These are phyloP conservation scores for Thalassiosira profunda DNA, from an alignment of 108 stramenopile genomes.

Conservation along the genomic window DNA sequence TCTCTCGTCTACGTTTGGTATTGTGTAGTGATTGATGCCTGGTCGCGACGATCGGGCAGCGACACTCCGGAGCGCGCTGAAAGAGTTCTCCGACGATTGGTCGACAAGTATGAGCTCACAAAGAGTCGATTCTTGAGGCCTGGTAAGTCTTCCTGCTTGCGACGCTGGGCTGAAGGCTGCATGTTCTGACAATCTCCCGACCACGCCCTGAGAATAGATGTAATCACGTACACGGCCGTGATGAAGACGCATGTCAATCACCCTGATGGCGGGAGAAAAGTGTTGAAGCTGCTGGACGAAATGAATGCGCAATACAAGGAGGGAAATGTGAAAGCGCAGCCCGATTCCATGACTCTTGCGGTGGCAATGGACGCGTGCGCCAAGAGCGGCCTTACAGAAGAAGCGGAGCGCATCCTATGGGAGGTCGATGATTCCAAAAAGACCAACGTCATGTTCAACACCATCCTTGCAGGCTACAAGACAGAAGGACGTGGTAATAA, in stretches of 20 bases:
- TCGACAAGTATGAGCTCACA: constrained; percentile 23
- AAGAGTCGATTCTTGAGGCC: constrained; percentile 24
- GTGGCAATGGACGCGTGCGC: constrained; percentile 48
- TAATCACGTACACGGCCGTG: constrained; percentile 45
- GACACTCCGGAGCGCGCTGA: constrained; percentile 36
- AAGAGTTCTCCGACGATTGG: constrained; percentile 34
- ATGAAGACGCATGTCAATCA: constrained; percentile 44
- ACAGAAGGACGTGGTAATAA: constrained; percentile 33
- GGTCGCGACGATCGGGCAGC: constrained; percentile 41
- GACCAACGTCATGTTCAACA: constrained; percentile 37
- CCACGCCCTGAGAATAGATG: constrained; percentile 1
- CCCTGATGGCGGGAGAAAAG: constrained; percentile 38
- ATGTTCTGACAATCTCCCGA: not conserved
- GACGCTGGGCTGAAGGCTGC: too few species aligned
- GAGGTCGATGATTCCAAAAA: constrained; percentile 34
- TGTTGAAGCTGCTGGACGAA: constrained; percentile 31
- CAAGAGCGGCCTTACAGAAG: constrained; percentile 30
- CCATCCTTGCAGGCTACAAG: constrained; percentile 38
- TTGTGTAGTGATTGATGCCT: constrained; percentile 40
- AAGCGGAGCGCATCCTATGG: constrained; percentile 26
- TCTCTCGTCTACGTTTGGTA: not conserved
- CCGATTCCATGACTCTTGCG: constrained; percentile 33
- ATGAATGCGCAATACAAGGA: constrained; percentile 37
- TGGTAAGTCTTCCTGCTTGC: not conserved
- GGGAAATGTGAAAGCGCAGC: constrained; percentile 35